These are phyloP conservation scores for Ballota nigra DNA, from an alignment of 257 asterid genomes.

Conservation along the genomic window DNA sequence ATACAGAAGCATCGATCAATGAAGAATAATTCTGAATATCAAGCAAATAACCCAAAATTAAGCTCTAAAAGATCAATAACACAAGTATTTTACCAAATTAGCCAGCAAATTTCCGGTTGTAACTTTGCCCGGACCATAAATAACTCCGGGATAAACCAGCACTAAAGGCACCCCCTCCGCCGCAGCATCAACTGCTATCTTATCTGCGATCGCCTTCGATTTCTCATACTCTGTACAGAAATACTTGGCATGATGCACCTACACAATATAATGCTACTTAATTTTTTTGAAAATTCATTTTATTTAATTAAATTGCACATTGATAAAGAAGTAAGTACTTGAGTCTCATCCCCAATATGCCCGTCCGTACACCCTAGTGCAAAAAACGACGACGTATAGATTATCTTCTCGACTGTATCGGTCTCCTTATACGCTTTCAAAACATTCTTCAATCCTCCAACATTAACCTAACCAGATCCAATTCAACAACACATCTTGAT, in stretches of 20 bases:
- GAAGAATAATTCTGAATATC: neutral
- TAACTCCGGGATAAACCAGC: conserved; percentile 90
- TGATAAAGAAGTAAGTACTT: conserved; percentile 36
- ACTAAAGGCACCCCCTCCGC: conserved; percentile 73
- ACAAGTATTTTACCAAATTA: conserved; percentile 49
- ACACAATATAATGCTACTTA: neutral
- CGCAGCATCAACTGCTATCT: conserved; percentile 79
- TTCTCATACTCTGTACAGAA: conserved; percentile 88
- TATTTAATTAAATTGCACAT: neutral
- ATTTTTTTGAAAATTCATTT: neutral
- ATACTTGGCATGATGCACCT: conserved; percentile 62
- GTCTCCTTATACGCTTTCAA: conserved; percentile 63
- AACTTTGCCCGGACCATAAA: conserved; percentile 88
- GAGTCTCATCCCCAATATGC: conserved; percentile 71
- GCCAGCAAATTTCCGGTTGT: conserved; percentile 79
- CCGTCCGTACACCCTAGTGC: conserved; percentile 94
- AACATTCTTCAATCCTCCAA: conserved; percentile 87
- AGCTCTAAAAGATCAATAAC: conserved; percentile 19
- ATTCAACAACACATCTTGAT: neutral
- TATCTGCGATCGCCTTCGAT: conserved; percentile 76
- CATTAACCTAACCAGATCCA: conserved; percentile 56
- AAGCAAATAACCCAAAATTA: conserved; percentile 6
- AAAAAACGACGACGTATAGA: conserved; percentile 88
- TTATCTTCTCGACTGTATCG: conserved; percentile 57
- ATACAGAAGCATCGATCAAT: conserved; percentile 2